Conservation (phyloP, 2,329 filamentous ascomycete genomes). For the Sporothrix pallida region DNA sequence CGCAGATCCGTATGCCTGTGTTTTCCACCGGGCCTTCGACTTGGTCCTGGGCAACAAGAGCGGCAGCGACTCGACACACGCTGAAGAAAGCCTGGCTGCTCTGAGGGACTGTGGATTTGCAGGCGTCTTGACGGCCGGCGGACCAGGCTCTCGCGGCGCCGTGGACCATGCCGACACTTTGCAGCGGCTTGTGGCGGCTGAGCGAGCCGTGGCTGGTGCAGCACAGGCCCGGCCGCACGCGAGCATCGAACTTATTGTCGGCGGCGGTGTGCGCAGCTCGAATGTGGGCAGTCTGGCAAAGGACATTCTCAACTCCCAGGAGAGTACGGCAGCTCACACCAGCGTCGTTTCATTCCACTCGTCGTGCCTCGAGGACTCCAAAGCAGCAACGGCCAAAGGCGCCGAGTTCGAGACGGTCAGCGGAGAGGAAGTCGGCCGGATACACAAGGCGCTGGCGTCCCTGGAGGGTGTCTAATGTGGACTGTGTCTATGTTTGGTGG, state of each 20-base stretch:
- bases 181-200: conserved; percentile 44
- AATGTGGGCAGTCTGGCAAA: conserved; percentile 47
- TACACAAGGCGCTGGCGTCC: conserved; percentile 14
- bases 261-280: conserved; percentile 56
- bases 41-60: conserved; percentile 45
- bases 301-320: conserved; percentile 37
- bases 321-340: background rate
- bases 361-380: conserved; percentile 47
- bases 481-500: background rate
- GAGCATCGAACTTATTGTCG: conserved; percentile 56
- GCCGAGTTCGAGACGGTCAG: conserved; percentile 40
- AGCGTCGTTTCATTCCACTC: conserved; percentile 51
- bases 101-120: conserved; percentile 55
- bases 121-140: conserved; percentile 61
- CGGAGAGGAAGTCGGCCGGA: conserved; percentile 40
- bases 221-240: conserved; percentile 27
- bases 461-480: background rate
- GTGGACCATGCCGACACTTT: conserved; percentile 49
- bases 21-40: conserved; percentile 65
- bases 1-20: conserved; percentile 52
- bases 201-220: conserved; percentile 31
- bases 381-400: conserved; percentile 6
- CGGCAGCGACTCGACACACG: conserved; percentile 30
- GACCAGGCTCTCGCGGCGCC: conserved; percentile 48
- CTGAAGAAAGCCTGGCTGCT: conserved; percentile 44